Evolutionary conservation across 768 basidiomycete species (phyloP).

Genomic region (Kwoniella sp.): DNA sequence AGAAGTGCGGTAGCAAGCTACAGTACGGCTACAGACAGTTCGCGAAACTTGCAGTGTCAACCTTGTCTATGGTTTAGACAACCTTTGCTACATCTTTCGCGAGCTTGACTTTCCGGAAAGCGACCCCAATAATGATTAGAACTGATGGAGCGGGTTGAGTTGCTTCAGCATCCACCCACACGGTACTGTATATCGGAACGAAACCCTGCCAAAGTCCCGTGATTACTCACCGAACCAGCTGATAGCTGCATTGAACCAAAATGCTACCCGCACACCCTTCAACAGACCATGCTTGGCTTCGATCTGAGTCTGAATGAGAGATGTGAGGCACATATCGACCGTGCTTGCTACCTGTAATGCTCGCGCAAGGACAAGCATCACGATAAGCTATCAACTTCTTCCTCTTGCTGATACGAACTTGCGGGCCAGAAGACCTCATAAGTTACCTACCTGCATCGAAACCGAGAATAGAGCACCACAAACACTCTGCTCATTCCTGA

Average conservation of each 20-base stretch:
- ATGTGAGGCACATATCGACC: constrained; percentile 27
- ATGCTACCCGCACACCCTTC: constrained; percentile 23
- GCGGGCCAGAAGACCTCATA: too few relatives aligned
- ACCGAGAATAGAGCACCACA: constrained; percentile 38
- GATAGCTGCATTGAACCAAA: constrained; percentile 31
- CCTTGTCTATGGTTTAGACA: too few relatives aligned
- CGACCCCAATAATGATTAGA: constrained; percentile 10
- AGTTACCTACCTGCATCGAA: neutral
- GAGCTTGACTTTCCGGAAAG: constrained; percentile 23
- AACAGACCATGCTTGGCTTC: constrained; percentile 9
- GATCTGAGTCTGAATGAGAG: constrained; percentile 22
- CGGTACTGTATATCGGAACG: too few relatives aligned
- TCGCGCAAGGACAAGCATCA: too few relatives aligned
- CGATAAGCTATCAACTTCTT: too few relatives aligned
- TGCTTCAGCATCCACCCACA: too few relatives aligned
- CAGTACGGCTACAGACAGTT: too few relatives aligned
- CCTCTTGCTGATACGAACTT: too few relatives aligned
- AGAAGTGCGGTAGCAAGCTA: too few relatives aligned
- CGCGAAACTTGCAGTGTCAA: too few relatives aligned
- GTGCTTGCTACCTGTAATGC: constrained; percentile 26
- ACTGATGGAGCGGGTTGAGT: too few relatives aligned
- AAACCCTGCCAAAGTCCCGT: too few relatives aligned
- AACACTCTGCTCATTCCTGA: constrained; percentile 31
- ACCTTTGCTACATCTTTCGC: constrained; percentile 29
- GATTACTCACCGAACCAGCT: constrained; percentile 11